A percentile compares a stretch with the other conserved stretches of the same genome.
phyloP scores from a whole-genome alignment of 192 early-diverging fungal species.

The Spinellus fusiger region DNA sequence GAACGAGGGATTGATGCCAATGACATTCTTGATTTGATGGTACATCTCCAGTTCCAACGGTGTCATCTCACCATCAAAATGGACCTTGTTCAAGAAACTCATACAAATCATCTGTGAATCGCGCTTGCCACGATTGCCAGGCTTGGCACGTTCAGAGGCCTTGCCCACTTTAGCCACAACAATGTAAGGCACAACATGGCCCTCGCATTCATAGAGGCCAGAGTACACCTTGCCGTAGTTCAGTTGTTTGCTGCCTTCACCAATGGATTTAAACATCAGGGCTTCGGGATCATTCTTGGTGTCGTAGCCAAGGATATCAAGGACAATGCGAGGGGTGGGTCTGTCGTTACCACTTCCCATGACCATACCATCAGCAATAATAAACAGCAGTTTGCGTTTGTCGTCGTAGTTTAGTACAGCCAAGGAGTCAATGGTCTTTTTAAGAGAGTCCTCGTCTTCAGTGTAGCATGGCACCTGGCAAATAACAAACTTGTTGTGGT shows the following conservation, averaged over 20 bases:
- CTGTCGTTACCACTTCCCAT: conserved; percentile 96
- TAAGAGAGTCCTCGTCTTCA: conserved; percentile 81
- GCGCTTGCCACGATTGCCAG: conserved; percentile 97
- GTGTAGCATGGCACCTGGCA: conserved; percentile 95
- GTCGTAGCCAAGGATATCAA: conserved; percentile 86
- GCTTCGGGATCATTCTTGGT: conserved; percentile 72
- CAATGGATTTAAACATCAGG: conserved; percentile 81
- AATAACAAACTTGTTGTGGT: conserved; percentile 96
- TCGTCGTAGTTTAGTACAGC: conserved; percentile 78
- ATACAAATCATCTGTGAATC: conserved; percentile 96
- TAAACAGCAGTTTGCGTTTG: conserved; percentile 82
- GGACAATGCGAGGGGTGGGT: conserved; percentile 91
- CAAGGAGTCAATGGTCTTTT: conserved; percentile 81
- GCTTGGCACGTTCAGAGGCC: conserved; percentile 71
- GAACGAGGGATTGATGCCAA: conserved; percentile 79
- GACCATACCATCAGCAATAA: conserved; percentile 92
- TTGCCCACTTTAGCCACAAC: conserved; percentile 93
- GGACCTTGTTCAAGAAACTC: conserved; percentile 87
- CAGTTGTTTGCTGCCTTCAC: conserved; percentile 86
- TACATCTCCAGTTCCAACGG: conserved; percentile 95
- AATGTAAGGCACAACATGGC: conserved; percentile 88
- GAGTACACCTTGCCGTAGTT: conserved; percentile 97
- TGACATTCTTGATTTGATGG: conserved; percentile 95
- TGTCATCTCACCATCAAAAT: conserved; percentile 85
- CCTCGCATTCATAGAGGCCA: conserved; percentile 88